phyloP scores from a whole-genome alignment of 768 basidiomycete genomes.

The Heimioporus sp. region DNA sequence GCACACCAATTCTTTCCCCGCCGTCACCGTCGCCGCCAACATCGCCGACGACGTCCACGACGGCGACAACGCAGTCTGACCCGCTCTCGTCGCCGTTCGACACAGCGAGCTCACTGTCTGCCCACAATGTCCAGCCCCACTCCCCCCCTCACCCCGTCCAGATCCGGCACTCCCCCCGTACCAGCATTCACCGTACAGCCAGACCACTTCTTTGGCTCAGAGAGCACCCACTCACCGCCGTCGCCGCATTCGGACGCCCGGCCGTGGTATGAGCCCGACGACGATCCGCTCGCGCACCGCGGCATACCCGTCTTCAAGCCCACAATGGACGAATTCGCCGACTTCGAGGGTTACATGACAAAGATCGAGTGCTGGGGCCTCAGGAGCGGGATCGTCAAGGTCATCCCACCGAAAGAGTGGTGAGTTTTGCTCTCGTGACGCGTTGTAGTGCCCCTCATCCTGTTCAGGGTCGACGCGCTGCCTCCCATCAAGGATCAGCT shows the following conservation, averaged over 20 bases:
- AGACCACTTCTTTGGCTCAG: constrained; percentile 78
- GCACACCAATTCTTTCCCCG: background rate
- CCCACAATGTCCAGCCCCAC: constrained; percentile 26
- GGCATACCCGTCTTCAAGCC: constrained; percentile 98
- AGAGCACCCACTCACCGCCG: constrained; percentile 43
- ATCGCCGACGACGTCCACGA: constrained; percentile 9
- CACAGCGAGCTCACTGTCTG: no score
- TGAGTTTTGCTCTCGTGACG: constrained; percentile 37
- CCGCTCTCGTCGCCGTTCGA: no score
- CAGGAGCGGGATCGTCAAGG: constrained; percentile 90
- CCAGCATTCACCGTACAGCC: constrained; percentile 62
- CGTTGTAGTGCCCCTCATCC: constrained; percentile 13
- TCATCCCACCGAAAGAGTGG: constrained; percentile 96
- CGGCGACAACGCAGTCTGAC: background rate
- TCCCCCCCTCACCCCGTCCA: constrained; percentile 37
- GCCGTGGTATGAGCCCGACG: constrained; percentile 71
- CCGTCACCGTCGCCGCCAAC: constrained; percentile 1
- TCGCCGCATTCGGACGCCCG: constrained; percentile 64
- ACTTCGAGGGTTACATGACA: constrained; percentile 91
- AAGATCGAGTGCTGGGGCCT: constrained; percentile 88
- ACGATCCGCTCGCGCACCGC: constrained; percentile 77
- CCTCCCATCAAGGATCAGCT: constrained; percentile 75
- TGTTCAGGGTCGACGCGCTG: constrained; percentile 62
- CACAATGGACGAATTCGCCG: constrained; percentile 84
- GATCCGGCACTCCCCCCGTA: constrained; percentile 44